Base-by-base conservation (phyloP, 2,329 filamentous ascomycete species). In the Colletotrichum sp. region DNA sequence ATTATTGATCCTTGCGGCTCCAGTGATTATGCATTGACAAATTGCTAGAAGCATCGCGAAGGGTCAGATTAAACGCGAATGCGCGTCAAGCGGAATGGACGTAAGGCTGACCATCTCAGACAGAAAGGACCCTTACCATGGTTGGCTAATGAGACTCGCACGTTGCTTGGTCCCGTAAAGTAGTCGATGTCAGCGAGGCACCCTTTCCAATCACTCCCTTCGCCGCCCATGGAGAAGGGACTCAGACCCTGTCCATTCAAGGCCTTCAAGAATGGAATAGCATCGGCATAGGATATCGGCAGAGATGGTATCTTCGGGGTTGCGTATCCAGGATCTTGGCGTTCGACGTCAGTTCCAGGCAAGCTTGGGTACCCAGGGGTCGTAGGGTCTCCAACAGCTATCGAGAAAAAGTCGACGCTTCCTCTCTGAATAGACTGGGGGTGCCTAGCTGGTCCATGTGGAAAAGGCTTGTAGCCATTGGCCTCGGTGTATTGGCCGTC, bases 301-400 rank as follows among this genome's bases (percentile, higher is more conserved):
- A 59, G 25, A 9, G 55, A 59, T 29, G 55, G 55, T 16, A 59
- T 59, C 3, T 29, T 59, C 22, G 55, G 55, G 0, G 55, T 59
- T 2, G 55, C 55, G 27, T 59, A 16, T 59, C 55, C 55, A 27
- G 90, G 89, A 71, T 92, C 89, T 78, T 90, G 85, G 32, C 94
- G 90, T 62, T 92, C 90, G 32, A 87, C 91, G n/a, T 44, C 73
- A 8, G 27, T 55, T 9, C 92, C 93, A 19, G 93, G 93, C 79
- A 93, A 92, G 0, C 93, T 95, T 13, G 94, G 91, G 81, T 94
- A 95, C 15, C 94, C 93, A 30, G 93, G 92, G 0, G 94, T 95
- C 0, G 93, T 95, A 69, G 93, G 93, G 80, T 95, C 82, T 79
- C 90, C 89, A 82, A 80, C 85, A 16, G 77, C 76, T 19, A 80